Evolutionary conservation across 2,329 filamentous ascomycete genomes (phyloP), one percentile per base, ranked within the genome.

Genomic region (Epichloe uncinata): DNA sequence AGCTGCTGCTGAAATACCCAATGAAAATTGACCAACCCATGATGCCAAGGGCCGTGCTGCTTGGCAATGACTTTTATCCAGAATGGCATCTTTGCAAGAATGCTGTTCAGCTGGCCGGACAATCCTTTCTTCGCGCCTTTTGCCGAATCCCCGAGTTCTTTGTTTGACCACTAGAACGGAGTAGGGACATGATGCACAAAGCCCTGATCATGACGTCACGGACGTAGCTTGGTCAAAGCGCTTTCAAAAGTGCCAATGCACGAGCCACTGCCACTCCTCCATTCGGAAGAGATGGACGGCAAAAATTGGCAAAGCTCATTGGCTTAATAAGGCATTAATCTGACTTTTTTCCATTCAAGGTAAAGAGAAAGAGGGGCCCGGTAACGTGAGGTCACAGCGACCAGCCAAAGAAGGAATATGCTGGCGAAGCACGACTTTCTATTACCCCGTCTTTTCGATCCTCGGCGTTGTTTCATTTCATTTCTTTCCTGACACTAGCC

Each of bases 201-300:
- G 55, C 56, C 50, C 53, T 47, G 48, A 53, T 50, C 42, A 43
- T 33, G 42, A 30, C 33, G 42, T 43, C 26, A 43, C 15, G 22
- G 3, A 18, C 42, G 26, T 53, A 55, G 34, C 45, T 57, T 53
- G 40, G 40, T n/a, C 33, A 42, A 15, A 16, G 22, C 11, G n/a
- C 33, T 22, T 15, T 47, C 35, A 40, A 38, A 40, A 40, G 36
- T 47, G 20, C 26, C 26, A 26, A 26, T 26, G 7, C 26, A 26
- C 26, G 26, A 26, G 26, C 26, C 26, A 8, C 26, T 26, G 26
- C 45, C 45, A 38, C 16, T 41, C 8, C 9, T 18, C 9, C n/a
- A 16, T 16, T 13, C 38, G 26, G 26, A 30, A 3, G 26, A 9
- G 26, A 30, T 4, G 26, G 26, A 30, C 26, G 26, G 26, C 26